A percentile compares a stretch with the other conserved stretches of the same genome.
Conservation (phyloP, 345 rosid genomes). For the Raphanus raphanistrum region DNA sequence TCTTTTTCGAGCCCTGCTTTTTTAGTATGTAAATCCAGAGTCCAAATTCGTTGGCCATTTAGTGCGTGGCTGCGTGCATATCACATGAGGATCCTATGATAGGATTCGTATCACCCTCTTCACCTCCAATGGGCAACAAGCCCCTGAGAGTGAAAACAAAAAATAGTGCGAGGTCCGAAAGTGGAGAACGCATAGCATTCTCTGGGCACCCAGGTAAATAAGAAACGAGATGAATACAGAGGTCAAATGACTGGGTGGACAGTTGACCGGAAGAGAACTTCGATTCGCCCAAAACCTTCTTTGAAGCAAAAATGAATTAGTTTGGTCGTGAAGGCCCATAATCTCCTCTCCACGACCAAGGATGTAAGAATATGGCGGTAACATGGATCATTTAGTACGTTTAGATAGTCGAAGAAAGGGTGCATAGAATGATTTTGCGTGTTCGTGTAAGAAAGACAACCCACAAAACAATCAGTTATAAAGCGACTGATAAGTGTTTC, state of each 20-base stretch:
- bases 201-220: too few relatives aligned
- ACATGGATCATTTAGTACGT: too few relatives aligned
- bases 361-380: constrained; percentile 1
- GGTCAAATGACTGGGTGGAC: too few relatives aligned
- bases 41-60: neutral
- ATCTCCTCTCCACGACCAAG: constrained; percentile 8
- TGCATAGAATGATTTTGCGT: constrained; percentile 19
- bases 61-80: neutral
- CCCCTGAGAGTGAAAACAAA: neutral
- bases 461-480: constrained; percentile 8
- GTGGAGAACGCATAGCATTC: too few relatives aligned
- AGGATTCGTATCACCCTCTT: too few relatives aligned
- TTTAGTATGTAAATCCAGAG: neutral
- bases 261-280: too few relatives aligned
- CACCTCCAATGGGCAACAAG: too few relatives aligned
- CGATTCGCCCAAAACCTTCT: too few relatives aligned
- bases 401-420: neutral
- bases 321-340: neutral
- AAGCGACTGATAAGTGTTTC: neutral
- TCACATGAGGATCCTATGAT: neutral
- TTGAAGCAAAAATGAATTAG: neutral
- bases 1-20: constrained; percentile 19
- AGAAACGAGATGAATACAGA: too few relatives aligned
- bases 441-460: constrained; percentile 13
- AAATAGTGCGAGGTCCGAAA: too few relatives aligned